Evolutionary conservation across 179 eudicot genomes (phyloP).

Genomic region (Pouteria campechiana): DNA sequence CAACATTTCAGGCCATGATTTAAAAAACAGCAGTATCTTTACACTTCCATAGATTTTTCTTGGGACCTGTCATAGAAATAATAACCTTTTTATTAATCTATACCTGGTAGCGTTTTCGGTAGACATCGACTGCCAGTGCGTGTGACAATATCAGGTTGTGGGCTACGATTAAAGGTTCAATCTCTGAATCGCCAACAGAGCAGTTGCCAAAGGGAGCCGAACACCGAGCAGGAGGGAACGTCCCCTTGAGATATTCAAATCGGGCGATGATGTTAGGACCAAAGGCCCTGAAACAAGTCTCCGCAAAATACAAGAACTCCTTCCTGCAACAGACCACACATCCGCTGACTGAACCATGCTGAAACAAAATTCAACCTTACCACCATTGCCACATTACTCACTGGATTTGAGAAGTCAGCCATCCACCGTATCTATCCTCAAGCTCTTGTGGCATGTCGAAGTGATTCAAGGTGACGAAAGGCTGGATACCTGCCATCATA

Average conservation of each 20-base stretch:
- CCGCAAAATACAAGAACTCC: slow-evolving; percentile 50
- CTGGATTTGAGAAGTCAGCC: slow-evolving; percentile 80
- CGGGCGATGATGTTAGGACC: slow-evolving; percentile 49
- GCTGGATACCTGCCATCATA: too few species aligned
- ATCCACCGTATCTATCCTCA: slow-evolving; percentile 54
- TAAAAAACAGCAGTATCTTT: not conserved
- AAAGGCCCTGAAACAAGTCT: slow-evolving; percentile 50
- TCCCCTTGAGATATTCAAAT: slow-evolving; percentile 29
- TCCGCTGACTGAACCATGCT: too few species aligned
- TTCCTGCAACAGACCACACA: slow-evolving; percentile 41
- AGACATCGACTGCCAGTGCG: slow-evolving; percentile 52
- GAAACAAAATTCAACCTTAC: too few species aligned
- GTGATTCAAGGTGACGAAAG: too few species aligned
- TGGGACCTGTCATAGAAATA: not conserved
- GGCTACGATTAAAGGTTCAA: slow-evolving; percentile 46
- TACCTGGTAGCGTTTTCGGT: slow-evolving; percentile 49
- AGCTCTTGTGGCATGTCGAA: slow-evolving; percentile 62
- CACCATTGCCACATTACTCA: too few species aligned
- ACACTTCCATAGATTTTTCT: not conserved
- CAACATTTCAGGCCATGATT: not conserved
- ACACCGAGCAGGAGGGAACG: slow-evolving; percentile 59
- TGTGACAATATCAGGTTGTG: slow-evolving; percentile 72
- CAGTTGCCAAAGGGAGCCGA: slow-evolving; percentile 55
- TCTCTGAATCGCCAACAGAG: slow-evolving; percentile 49
- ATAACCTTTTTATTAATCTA: not conserved